Base-by-base conservation (phyloP, 441 rosid genomes). In the Adansonia grandidieri region DNA sequence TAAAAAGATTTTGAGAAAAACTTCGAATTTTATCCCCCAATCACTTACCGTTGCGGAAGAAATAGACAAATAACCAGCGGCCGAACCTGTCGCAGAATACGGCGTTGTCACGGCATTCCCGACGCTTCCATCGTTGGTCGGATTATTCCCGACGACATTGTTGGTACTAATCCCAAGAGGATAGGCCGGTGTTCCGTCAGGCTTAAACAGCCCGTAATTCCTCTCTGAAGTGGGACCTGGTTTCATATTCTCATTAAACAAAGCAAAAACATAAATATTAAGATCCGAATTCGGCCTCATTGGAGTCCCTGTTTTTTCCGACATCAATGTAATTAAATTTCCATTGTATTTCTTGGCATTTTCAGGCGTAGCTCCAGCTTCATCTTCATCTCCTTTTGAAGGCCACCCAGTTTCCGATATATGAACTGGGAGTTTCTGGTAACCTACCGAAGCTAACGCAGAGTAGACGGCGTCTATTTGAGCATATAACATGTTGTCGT, bases 331-430 rank as follows among this genome's bases (percentile, higher is more conserved):
- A 0, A 93, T 81, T 84, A 93, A 69, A 79, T 96, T 96, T 22
- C 95, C 94, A 40, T 92, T 94, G 62, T 93, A 96, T 80, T 83
- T 90, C 92, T 86, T 91, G 0, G 99, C 99, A 67, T 96, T 92
- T 8, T 92, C 97, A 10, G 73, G 82, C 1, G 97, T 85, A 0
- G 99, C 98, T 10, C 99, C 99, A 0, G 80, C 75, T 80, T 95
- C 99, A 5, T 92, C 93, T 3, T 42, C 88, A 63, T 93, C 99
- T 20, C 99, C 99, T 75, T 91, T 92, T 0, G 99, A 93, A n/a
- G 99, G 99, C 99, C 99, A 96, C 10, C 99, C 99, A 0, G 98
- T 96, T 82, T 96, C 99, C 71, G 99, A 93, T 71, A 96, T 88
- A 75, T 91, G 91, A 44, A 96, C 83, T 1, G 82, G 81, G 13